Evolutionary conservation across 2,329 filamentous ascomycete species (phyloP).

Genomic region (Phaeosphaeria sp.): DNA sequence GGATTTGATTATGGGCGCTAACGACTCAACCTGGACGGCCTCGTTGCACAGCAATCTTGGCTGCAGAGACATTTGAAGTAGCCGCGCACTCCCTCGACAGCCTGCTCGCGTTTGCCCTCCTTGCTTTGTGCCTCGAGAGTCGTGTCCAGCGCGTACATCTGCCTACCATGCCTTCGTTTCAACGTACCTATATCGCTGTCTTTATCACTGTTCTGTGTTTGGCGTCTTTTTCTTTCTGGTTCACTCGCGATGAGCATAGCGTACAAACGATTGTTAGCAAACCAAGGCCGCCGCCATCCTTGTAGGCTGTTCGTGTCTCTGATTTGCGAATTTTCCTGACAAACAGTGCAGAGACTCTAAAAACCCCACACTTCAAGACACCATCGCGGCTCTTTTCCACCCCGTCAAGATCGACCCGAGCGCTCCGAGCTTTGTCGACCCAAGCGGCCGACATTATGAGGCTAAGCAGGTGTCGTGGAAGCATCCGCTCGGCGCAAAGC

Average conservation of each 20-base stretch:
- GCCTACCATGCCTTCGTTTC: not conserved
- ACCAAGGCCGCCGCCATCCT: not conserved
- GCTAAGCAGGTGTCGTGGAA: not conserved
- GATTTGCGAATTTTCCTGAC: not conserved
- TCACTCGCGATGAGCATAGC: not conserved
- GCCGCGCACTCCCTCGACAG: not conserved
- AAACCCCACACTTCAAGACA: not conserved
- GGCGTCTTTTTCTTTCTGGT: not conserved
- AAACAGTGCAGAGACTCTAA: not conserved
- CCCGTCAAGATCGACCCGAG: not conserved
- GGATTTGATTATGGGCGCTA: not conserved
- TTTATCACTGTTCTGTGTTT: not conserved
- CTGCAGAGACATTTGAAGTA: not conserved
- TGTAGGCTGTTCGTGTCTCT: not conserved
- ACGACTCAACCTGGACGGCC: not conserved
- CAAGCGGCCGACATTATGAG: not conserved
- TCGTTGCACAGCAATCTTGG: not conserved
- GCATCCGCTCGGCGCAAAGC: not conserved
- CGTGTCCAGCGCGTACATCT: not conserved
- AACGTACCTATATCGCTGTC: not conserved
- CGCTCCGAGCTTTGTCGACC: not conserved
- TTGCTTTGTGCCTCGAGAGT: not conserved
- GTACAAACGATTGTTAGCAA: not conserved
- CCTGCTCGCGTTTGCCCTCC: not conserved
- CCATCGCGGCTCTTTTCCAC: not conserved